A percentile compares a stretch with the other conserved stretches of the same genome.
Evolutionary conservation across 164 flowering plant genomes (phyloP).

Genomic region (Vitis amurensis): DNA sequence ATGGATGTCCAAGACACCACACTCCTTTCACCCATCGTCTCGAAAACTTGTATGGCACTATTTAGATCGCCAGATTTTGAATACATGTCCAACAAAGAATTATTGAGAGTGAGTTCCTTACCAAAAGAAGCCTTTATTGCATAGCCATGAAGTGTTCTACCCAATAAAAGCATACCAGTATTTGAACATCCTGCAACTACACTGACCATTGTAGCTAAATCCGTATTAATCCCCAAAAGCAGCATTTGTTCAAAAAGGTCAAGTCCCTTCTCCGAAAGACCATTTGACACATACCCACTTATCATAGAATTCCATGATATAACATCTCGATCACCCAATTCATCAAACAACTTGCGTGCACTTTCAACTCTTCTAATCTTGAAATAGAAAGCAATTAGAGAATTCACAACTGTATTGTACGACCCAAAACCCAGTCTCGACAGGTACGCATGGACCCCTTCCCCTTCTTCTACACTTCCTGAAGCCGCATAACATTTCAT

Average conservation of each 20-base stretch:
- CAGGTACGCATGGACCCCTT: conserved; percentile 44
- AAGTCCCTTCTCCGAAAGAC: conserved; percentile 29
- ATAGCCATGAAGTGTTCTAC: conserved; percentile 48
- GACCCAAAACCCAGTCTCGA: conserved; percentile 43
- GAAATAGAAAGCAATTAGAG: conserved; percentile 53
- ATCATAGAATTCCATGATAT: conserved; percentile 75
- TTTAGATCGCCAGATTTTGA: conserved; percentile 52
- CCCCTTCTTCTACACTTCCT: conserved; percentile 34
- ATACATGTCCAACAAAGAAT: conserved; percentile 60
- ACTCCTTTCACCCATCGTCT: conserved; percentile 38
- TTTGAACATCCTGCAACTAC: conserved; percentile 54
- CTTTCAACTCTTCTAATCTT: conserved; percentile 32
- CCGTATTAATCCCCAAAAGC: conserved; percentile 28
- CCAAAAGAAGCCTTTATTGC: conserved; percentile 36
- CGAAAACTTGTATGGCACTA: conserved; percentile 37
- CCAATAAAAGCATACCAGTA: conserved; percentile 24
- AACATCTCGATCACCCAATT: conserved; percentile 56
- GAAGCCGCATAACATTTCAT: conserved; percentile 53
- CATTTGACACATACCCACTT: conserved; percentile 45
- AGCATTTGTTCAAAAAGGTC: conserved; percentile 39
- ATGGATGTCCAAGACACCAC: conserved; percentile 70
- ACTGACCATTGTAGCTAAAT: conserved; percentile 50
- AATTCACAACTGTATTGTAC: conserved; percentile 44
- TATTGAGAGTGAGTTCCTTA: conserved; percentile 27
- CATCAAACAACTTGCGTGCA: conserved; percentile 56